A percentile compares a stretch with the other conserved stretches of the same genome.
Conservation (phyloP, 2,329 filamentous ascomycete species). For the Nemania abortiva region DNA sequence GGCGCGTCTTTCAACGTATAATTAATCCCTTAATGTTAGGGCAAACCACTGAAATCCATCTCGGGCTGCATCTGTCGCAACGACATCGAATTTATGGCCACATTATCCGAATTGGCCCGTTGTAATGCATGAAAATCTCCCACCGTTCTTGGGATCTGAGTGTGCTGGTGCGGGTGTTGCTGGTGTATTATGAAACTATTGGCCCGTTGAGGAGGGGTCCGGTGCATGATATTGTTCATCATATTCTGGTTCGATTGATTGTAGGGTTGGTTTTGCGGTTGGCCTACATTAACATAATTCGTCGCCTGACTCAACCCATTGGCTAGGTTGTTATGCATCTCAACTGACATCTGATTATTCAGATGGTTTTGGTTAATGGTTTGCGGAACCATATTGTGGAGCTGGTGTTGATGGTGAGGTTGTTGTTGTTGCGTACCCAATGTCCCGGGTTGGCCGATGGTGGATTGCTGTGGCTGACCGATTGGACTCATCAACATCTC, state of each 20-base stretch:
- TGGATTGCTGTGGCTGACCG: constrained; percentile 52
- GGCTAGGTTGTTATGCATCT: constrained; percentile 48
- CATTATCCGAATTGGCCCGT: constrained; percentile 58
- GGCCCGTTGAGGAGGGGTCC: constrained; percentile 54
- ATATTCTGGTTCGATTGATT: constrained; percentile 46
- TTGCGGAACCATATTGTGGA: constrained; percentile 47
- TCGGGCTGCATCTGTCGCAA: constrained; percentile 55
- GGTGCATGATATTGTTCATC: constrained; percentile 51
- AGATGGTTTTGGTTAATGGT: constrained; percentile 53
- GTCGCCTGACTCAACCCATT: constrained; percentile 50
- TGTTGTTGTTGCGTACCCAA: constrained; percentile 52
- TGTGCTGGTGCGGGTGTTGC: constrained; percentile 45
- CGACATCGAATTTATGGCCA: constrained; percentile 51
- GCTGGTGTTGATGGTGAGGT: constrained; percentile 48
- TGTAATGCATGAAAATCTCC: constrained; percentile 65
- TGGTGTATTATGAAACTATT: constrained; percentile 56
- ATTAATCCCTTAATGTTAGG: constrained; percentile 45
- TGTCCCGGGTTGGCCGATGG: constrained; percentile 50
- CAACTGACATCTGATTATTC: constrained; percentile 52
- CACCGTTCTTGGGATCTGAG: constrained; percentile 57
- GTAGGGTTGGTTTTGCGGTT: constrained; percentile 50
- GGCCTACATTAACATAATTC: constrained; percentile 50
- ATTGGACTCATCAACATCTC: constrained; percentile 68
- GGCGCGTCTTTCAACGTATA: not conserved
- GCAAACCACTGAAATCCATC: constrained; percentile 56